These are phyloP conservation scores for Cercospora sesami DNA, from an alignment of 2,329 filamentous ascomycete genomes.

Conservation along the genomic window DNA sequence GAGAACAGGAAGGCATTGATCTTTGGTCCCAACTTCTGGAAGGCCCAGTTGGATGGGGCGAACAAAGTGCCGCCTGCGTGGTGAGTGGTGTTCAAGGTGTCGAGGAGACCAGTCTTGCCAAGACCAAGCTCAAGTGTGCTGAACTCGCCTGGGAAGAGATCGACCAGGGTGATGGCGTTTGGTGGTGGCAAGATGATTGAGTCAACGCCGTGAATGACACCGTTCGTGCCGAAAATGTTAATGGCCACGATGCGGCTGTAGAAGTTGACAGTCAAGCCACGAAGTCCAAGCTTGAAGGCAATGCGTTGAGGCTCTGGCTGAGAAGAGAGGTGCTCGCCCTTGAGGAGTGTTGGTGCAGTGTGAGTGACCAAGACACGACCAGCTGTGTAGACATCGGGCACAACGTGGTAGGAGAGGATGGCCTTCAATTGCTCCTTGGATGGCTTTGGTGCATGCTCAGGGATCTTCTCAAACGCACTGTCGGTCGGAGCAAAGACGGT, in stretches of 20 bases:
- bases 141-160: slow-evolving; percentile 67
- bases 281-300: slow-evolving; percentile 62
- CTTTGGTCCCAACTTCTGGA: slow-evolving; percentile 67
- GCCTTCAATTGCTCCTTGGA: slow-evolving; percentile 69
- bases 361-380: slow-evolving; percentile 66
- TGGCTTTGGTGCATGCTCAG: slow-evolving; percentile 59
- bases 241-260: slow-evolving; percentile 68
- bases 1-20: slow-evolving; percentile 87
- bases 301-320: slow-evolving; percentile 67
- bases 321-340: slow-evolving; percentile 60
- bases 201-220: slow-evolving; percentile 76
- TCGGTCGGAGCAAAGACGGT: slow-evolving; percentile 82
- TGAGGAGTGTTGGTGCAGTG: slow-evolving; percentile 70
- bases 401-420: slow-evolving; percentile 74
- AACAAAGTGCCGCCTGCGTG: slow-evolving; percentile 73
- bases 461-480: slow-evolving; percentile 69
- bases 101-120: slow-evolving; percentile 69
- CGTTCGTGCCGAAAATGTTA: slow-evolving; percentile 74
- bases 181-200: slow-evolving; percentile 75
- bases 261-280: slow-evolving; percentile 73
- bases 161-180: slow-evolving; percentile 62
- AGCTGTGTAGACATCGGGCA: slow-evolving; percentile 65
- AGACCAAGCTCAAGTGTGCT: slow-evolving; percentile 76
- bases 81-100: slow-evolving; percentile 56
- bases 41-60: slow-evolving; percentile 79